Conservation (phyloP, 257 asterid species). For the Leonotis leonurus region DNA sequence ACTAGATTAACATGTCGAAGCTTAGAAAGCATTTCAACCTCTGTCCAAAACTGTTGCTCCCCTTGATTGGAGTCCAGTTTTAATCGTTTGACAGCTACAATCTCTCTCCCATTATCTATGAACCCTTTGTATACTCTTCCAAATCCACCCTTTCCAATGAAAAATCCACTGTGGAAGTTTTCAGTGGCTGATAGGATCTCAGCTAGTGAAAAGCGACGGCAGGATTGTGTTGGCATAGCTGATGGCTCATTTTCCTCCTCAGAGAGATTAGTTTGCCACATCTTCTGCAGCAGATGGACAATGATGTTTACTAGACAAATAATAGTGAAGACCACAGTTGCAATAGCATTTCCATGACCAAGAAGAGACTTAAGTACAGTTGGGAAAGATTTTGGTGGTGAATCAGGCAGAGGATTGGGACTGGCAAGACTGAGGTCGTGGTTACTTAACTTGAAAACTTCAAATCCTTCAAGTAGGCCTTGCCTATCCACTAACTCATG, state of each 20-base stretch:
- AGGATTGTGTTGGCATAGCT: constrained; percentile 26
- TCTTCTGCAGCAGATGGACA: constrained; percentile 27
- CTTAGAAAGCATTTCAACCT: constrained; percentile 47
- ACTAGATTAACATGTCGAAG: constrained; percentile 53
- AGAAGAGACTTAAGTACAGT: no score
- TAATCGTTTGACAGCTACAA: constrained; percentile 48
- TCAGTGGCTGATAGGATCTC: constrained; percentile 39
- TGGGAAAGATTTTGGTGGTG: no score
- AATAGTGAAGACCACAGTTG: constrained; percentile 16
- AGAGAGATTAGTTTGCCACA: constrained; percentile 15
- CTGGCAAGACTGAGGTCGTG: constrained; percentile 53
- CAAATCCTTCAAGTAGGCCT: constrained; percentile 52
- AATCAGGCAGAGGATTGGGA: constrained; percentile 12
- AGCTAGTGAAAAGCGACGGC: constrained; percentile 43
- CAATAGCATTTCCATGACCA: no score
- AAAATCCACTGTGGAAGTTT: constrained; percentile 27
- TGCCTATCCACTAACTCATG: constrained; percentile 10
- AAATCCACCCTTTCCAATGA: constrained; percentile 55
- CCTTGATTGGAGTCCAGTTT: constrained; percentile 51
- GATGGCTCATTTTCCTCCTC: constrained; percentile 26
- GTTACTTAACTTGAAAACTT: constrained; percentile 59
- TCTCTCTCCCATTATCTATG: constrained; percentile 29
- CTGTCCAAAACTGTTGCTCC: constrained; percentile 47
- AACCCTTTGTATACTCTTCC: constrained; percentile 35
- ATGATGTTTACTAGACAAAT: constrained; percentile 35